Percentiles rank a stretch among this genome's conserved stretches.
These are phyloP conservation scores for Malus hybrid DNA, from an alignment of 331 rosid species.

Conservation along the genomic window DNA sequence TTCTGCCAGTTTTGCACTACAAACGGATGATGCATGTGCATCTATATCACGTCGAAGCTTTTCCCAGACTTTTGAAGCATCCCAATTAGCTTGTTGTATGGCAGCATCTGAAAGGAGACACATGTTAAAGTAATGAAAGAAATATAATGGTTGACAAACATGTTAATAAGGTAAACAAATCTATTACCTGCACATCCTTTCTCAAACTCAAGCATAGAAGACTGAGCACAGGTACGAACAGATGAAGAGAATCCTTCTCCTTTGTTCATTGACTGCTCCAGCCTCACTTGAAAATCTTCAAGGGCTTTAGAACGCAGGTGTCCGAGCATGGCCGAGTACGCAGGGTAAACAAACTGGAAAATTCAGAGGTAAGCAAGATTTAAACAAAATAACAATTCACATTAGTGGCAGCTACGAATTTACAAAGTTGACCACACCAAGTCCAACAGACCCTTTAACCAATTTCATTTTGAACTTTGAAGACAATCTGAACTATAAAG, in stretches of 20 bases:
- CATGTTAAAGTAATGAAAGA: neutral
- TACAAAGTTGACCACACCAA: neutral
- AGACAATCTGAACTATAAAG: too few relatives aligned
- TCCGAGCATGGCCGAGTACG: constrained; percentile 55
- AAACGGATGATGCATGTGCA: constrained; percentile 49
- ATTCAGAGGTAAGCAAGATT: constrained; percentile 9
- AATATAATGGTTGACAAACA: neutral
- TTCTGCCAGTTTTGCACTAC: constrained; percentile 44
- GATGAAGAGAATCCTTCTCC: constrained; percentile 83
- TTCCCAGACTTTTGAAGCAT: constrained; percentile 51
- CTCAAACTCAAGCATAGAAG: constrained; percentile 54
- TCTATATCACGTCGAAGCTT: constrained; percentile 69
- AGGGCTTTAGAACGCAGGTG: constrained; percentile 54
- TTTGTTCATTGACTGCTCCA: constrained; percentile 48
- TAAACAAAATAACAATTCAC: neutral
- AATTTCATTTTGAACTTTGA: too few relatives aligned
- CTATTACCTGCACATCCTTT: constrained; percentile 61
- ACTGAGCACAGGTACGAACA: constrained; percentile 29
- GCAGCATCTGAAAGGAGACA: constrained; percentile 48
- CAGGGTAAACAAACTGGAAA: constrained; percentile 57
- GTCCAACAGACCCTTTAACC: neutral
- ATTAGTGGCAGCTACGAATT: neutral
- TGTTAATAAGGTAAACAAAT: neutral
- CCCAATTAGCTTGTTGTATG: constrained; percentile 59
- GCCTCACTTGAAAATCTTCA: constrained; percentile 49